Evolutionary conservation across 805 yeast species (phyloP), one percentile per base, ranked within the genome.

Genomic region (Pichia insulana): DNA sequence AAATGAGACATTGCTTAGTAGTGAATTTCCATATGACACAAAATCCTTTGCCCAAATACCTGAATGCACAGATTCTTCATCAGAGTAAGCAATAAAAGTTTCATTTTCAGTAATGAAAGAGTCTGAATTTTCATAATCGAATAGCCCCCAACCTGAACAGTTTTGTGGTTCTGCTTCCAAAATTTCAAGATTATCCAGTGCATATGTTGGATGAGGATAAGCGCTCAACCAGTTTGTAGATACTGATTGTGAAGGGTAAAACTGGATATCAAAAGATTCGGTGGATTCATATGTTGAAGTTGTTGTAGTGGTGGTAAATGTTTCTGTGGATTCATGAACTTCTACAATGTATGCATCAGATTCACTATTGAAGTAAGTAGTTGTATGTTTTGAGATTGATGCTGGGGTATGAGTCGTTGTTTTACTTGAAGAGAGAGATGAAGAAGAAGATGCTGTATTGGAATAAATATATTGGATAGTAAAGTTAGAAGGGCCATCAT

Each of bases 1-100:
- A 58, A 86, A 74, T 4, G 83, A 71, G 17, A 80, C 62, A 44
- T 68, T 64, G 0, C 62, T 45, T 4, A 82, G 58, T 6, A 65
- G 57, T 10, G 67, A 56, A 37, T 64, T 70, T 22, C 78, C 77
- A 40, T 80, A 50, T 5, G 51, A 44, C 3, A 86, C 69, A 34
- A 61, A 59, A 54, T 85, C 95, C 33, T 64, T 57, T 7, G 80
- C 89, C 74, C 73, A 72, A 43, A 55, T 33, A 16, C 77, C 77
- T 3, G 27, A 20, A 6, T 74, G 71, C 17, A 39, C 51, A 7
- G 69, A 61, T 6, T 58, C 61, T 48, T 71, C 76, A n/a, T 65
- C 70, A 42, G 71, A 70, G 26, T 44, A 36, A 42, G 69, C 67
- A 17, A 39, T 22, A 51, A 70, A 71, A 1, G 46, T 48, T 3